Percentiles rank a stretch among this genome's conserved stretches.
Evolutionary conservation across 2,329 filamentous ascomycete species (phyloP).

Genomic region (Penicillium sp.): DNA sequence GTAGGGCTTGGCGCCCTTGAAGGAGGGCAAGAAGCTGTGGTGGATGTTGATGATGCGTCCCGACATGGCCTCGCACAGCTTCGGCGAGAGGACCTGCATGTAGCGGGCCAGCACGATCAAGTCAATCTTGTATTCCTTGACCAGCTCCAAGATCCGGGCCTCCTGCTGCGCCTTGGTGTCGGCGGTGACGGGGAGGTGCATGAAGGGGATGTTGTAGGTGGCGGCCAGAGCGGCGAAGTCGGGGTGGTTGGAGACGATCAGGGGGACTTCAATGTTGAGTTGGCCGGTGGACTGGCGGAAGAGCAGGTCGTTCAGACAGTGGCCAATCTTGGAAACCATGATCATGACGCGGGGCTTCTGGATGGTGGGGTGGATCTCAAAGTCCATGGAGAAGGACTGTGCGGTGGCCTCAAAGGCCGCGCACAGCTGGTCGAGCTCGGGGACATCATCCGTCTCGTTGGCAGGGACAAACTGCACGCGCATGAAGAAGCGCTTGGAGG

Average conservation of each 20-base stretch:
- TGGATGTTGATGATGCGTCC: constrained; percentile 92
- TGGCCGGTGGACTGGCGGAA: constrained; percentile 76
- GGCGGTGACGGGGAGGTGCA: constrained; percentile 76
- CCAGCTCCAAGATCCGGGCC: constrained; percentile 67
- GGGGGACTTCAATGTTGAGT: constrained; percentile 71
- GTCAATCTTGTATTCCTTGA: constrained; percentile 69
- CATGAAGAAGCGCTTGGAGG: constrained; percentile 81
- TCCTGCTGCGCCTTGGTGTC: constrained; percentile 79
- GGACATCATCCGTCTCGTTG: constrained; percentile 10
- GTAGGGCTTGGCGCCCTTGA: constrained; percentile 88
- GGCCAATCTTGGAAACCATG: constrained; percentile 88
- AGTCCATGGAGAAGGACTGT: constrained; percentile 66
- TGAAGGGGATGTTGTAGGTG: constrained; percentile 76
- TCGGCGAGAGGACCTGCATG: constrained; percentile 82
- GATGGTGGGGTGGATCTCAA: constrained; percentile 67
- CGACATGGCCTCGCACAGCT: constrained; percentile 74
- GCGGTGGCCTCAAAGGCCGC: constrained; percentile 64
- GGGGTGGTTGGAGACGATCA: constrained; percentile 81
- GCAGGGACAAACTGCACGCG: constrained; percentile 74
- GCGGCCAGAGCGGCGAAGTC: constrained; percentile 69
- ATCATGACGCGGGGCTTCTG: constrained; percentile 76
- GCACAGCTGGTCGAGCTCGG: constrained; percentile 53
- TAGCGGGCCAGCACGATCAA: constrained; percentile 80
- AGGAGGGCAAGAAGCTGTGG: constrained; percentile 81
- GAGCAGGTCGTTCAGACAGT: constrained; percentile 80